These are phyloP conservation scores for Babjeviella inositovora DNA, from an alignment of 805 yeast genomes.

Conservation along the genomic window DNA sequence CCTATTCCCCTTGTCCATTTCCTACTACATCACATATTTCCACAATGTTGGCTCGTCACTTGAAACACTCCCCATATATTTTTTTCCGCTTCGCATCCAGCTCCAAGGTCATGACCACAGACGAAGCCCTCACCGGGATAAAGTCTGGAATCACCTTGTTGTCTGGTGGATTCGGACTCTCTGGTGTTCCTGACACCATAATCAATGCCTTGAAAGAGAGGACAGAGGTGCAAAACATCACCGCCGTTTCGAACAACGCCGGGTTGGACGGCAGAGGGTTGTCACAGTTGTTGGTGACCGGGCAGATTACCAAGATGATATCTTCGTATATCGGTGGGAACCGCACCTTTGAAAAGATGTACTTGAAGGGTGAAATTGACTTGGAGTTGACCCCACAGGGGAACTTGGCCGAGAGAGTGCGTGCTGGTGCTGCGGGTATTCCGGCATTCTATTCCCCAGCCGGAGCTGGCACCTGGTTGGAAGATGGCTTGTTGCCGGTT, in stretches of 20 bases:
- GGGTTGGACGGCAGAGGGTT: conserved; percentile 28
- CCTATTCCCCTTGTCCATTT: no score
- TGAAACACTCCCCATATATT: no score
- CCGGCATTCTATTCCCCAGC: conserved; percentile 34
- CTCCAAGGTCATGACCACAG: no score
- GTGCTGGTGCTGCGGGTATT: conserved; percentile 31
- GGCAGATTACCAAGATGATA: conserved; percentile 26
- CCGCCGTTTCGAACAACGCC: conserved; percentile 30
- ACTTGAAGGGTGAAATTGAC: conserved; percentile 23
- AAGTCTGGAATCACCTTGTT: conserved; percentile 14
- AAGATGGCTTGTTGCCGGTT: conserved; percentile 27
- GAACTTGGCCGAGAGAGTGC: conserved; percentile 27
- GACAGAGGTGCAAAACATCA: conserved; percentile 15
- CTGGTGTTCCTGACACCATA: conserved; percentile 28
- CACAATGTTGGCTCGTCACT: no score
- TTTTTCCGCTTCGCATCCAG: no score
- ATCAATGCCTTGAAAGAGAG: conserved; percentile 16
- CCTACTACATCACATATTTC: no score
- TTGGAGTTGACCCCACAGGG: conserved; percentile 35
- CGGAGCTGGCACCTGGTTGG: conserved; percentile 34
- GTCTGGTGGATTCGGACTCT: conserved; percentile 33
- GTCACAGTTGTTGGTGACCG: conserved; percentile 18
- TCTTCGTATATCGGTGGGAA: conserved; percentile 30
- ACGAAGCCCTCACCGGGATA: conserved; percentile 14
- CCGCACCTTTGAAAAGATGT: conserved; percentile 19